A percentile compares a stretch with the other conserved stretches of the same genome.
Conservation (phyloP, 2,329 filamentous ascomycete genomes). For the Pseudogymnoascus pannorum region DNA sequence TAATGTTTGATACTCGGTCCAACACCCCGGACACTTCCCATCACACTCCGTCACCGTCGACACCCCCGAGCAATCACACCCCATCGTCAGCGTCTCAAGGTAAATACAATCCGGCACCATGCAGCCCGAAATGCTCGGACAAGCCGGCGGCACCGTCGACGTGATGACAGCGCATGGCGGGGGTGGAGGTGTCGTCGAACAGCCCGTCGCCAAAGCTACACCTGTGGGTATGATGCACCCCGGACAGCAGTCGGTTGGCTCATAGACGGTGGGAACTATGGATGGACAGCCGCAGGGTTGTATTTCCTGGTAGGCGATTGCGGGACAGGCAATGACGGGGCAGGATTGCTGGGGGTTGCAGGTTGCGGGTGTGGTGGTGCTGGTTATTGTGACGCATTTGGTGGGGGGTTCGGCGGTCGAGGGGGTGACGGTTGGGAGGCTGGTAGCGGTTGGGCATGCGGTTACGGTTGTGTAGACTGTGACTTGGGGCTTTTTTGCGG, state of each 20-base stretch:
- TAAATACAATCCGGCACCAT: not conserved
- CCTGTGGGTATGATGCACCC: not conserved
- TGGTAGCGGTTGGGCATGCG: not conserved
- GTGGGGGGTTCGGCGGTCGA: not conserved
- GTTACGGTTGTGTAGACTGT: not conserved
- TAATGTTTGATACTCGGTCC: not conserved
- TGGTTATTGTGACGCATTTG: not conserved
- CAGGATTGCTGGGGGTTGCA: not conserved
- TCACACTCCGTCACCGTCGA: conserved; percentile 1
- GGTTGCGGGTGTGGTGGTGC: not conserved
- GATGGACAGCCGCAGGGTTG: not conserved
- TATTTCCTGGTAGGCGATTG: not conserved
- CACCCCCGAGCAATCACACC: not conserved
- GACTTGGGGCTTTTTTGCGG: not conserved
- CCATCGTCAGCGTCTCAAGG: not conserved
- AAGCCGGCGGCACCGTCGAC: not conserved
- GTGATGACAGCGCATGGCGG: not conserved
- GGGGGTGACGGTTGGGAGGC: not conserved
- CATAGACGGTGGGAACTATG: not conserved
- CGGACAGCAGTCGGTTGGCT: not conserved
- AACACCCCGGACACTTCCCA: not conserved
- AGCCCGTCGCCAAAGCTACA: not conserved
- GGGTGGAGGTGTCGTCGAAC: not conserved
- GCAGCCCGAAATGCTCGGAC: not conserved
- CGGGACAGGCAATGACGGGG: not conserved